A percentile compares a stretch with the other conserved stretches of the same genome.
Evolutionary conservation across 345 rosid species (phyloP).

Genomic region (Populus ilicifolia): DNA sequence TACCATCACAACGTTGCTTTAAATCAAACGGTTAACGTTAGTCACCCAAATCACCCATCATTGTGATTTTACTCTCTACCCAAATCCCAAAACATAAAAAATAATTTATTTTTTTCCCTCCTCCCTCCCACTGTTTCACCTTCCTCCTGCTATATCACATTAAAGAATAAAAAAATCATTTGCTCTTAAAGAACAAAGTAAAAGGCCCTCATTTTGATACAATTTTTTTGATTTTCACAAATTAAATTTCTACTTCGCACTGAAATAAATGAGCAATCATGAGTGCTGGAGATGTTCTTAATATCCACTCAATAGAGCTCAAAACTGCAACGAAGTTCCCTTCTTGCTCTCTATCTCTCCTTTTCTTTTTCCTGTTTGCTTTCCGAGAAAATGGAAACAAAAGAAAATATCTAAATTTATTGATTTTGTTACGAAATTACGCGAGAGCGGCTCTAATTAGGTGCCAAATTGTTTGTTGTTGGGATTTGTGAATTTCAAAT

Average conservation of each 20-base stretch:
- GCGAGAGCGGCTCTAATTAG: neutral
- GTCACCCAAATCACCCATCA: neutral
- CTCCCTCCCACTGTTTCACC: neutral
- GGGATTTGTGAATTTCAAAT: neutral
- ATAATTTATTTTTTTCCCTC: neutral
- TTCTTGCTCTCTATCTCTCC: neutral
- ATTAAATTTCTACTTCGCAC: neutral
- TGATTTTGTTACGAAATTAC: neutral
- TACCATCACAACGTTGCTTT: neutral
- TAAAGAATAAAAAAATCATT: neutral
- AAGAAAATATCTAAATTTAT: neutral
- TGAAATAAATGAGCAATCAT: neutral
- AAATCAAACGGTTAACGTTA: neutral
- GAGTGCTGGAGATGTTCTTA: neutral
- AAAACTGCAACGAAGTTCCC: neutral
- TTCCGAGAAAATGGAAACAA: slow-evolving; percentile 1
- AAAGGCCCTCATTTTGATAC: neutral
- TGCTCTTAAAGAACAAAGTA: neutral
- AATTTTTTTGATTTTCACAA: neutral
- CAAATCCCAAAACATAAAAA: neutral
- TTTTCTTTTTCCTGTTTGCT: slow-evolving; percentile 14
- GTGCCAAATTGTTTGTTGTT: neutral
- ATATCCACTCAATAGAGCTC: neutral
- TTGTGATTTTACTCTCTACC: neutral
- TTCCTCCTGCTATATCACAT: neutral